Evolutionary conservation across 2,329 filamentous ascomycete genomes (phyloP).

Genomic region (Elsinoe necatrix): DNA sequence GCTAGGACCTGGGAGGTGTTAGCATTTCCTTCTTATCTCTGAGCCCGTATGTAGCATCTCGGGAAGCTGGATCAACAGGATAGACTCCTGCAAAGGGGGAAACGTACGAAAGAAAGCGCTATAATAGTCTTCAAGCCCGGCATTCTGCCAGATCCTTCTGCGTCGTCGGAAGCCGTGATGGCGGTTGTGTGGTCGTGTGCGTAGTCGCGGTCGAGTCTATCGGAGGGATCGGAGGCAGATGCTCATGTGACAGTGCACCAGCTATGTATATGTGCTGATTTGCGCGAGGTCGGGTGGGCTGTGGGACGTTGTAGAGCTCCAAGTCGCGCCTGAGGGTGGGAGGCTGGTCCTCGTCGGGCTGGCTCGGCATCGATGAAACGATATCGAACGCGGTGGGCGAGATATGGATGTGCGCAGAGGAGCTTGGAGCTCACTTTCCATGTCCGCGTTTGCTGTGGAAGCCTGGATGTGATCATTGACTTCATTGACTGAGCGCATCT

Average conservation of each 20-base stretch:
- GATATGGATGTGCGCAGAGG: neutral
- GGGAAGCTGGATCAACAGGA: conserved; percentile 17
- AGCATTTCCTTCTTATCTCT: neutral
- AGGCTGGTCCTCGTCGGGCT: conserved; percentile 12
- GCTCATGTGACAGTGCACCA: neutral
- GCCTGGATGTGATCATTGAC: conserved; percentile 6
- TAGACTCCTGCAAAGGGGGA: no score
- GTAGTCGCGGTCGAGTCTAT: neutral
- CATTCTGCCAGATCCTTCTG: conserved; percentile 38
- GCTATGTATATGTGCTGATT: neutral
- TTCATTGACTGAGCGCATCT: neutral
- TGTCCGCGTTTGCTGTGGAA: conserved; percentile 16
- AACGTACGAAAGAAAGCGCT: conserved; percentile 82
- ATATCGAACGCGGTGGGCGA: neutral
- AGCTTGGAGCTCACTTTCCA: conserved; percentile 4
- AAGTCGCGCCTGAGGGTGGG: conserved; percentile 9
- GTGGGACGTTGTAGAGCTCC: neutral
- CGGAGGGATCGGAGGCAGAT: neutral
- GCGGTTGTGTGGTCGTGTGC: conserved; percentile 4
- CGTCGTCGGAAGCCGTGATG: conserved; percentile 9
- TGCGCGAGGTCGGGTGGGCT: neutral
- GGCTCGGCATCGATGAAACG: neutral
- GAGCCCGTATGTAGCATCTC: neutral
- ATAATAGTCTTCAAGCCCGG: conserved; percentile 99
- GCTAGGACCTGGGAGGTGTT: conserved; percentile 61